Evolutionary conservation across 306 rosid genomes (phyloP).

Genomic region (Lathyrus tuberosus): DNA sequence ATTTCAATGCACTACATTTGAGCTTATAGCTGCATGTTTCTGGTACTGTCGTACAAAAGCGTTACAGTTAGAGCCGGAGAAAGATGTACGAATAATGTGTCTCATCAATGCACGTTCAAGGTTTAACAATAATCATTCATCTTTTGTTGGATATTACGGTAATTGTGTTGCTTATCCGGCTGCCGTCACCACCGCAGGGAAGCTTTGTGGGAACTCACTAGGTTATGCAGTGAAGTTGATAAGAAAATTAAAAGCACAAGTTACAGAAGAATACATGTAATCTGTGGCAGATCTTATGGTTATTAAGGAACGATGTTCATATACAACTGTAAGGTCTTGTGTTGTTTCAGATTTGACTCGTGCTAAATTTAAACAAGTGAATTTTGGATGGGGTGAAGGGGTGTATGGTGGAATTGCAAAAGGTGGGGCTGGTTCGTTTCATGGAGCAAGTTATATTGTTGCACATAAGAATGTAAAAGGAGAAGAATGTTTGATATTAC

Average conservation of each 20-base stretch:
- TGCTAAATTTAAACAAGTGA: background rate
- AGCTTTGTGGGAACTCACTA: conserved; percentile 5
- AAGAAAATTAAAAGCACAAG: conserved; percentile 35
- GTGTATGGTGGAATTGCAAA: conserved; percentile 39
- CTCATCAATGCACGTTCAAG: background rate
- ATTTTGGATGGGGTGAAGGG: conserved; percentile 64
- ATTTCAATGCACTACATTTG: conserved; percentile 30
- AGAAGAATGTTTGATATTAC: conserved; percentile 47
- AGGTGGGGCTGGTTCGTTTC: background rate
- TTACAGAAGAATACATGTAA: conserved; percentile 46
- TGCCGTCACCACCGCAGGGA: background rate
- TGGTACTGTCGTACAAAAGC: conserved; percentile 49
- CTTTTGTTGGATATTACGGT: conserved; percentile 39
- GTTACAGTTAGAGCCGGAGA: conserved; percentile 23
- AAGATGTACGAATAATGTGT: conserved; percentile 31
- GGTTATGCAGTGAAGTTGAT: conserved; percentile 28
- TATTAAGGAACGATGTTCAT: conserved; percentile 30
- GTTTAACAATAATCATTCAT: background rate
- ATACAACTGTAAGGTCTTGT: background rate
- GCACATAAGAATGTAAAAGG: conserved; percentile 22
- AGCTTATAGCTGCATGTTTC: conserved; percentile 30
- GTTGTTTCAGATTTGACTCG: conserved; percentile 39
- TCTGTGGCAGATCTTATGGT: conserved; percentile 51
- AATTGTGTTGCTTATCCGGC: conserved; percentile 15
- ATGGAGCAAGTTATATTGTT: background rate